Evolutionary conservation across 768 basidiomycete genomes (phyloP).

Genomic region (Suillus plorans): DNA sequence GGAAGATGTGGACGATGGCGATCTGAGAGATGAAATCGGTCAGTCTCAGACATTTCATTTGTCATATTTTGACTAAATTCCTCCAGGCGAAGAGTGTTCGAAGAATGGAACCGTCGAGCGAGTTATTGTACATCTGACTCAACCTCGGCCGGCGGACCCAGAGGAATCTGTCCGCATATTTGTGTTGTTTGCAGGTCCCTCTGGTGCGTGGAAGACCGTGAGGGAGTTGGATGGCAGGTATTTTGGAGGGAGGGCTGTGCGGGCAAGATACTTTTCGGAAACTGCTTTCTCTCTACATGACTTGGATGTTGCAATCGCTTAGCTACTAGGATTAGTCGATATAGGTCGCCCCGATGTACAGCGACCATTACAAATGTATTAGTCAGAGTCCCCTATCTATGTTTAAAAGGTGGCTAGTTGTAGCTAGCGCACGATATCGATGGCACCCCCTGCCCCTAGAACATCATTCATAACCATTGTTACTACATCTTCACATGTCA

Average conservation of each 20-base stretch:
- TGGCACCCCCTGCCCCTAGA: too few species aligned
- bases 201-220: slow-evolving; percentile 94
- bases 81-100: slow-evolving; percentile 81
- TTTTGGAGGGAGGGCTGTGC: slow-evolving; percentile 84
- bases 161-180: slow-evolving; percentile 92
- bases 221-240: slow-evolving; percentile 90
- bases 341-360: too few species aligned
- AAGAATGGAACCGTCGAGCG: slow-evolving; percentile 92
- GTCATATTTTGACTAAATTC: slow-evolving; percentile 1
- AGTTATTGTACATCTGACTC: slow-evolving; percentile 77
- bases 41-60: slow-evolving; percentile 20
- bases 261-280: slow-evolving; percentile 82
- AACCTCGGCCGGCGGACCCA: slow-evolving; percentile 61
- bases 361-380: too few species aligned
- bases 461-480: too few species aligned
- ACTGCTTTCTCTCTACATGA: slow-evolving; percentile 46
- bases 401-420: too few species aligned
- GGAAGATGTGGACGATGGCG: slow-evolving; percentile 84
- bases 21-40: slow-evolving; percentile 88
- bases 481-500: too few species aligned
- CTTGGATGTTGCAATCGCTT: slow-evolving; percentile 47
- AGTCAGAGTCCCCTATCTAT: too few species aligned
- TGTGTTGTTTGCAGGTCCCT: slow-evolving; percentile 87
- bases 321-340: slow-evolving; percentile 3
- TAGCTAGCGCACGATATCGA: too few species aligned